Percentiles rank a stretch among this genome's conserved stretches.
These are phyloP conservation scores for Metschnikowia santaceciliae DNA, from an alignment of 805 yeast genomes.

Conservation along the genomic window DNA sequence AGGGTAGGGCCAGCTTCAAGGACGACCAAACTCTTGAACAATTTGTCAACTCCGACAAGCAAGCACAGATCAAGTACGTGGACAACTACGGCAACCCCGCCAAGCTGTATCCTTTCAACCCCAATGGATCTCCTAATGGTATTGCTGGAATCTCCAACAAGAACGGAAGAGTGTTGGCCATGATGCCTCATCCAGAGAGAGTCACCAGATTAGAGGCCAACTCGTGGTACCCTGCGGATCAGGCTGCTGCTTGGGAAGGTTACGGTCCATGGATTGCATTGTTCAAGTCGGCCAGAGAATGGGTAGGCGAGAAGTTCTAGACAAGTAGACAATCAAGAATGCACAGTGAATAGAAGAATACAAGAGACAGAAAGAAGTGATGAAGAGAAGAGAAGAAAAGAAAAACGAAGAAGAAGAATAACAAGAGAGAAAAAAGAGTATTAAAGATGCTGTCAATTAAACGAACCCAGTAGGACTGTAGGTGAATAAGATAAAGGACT, in stretches of 20 bases:
- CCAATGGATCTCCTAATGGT: conserved; percentile 93
- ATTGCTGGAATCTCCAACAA: conserved; percentile 88
- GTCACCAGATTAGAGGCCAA: conserved; percentile 82
- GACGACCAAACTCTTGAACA: conserved; percentile 36
- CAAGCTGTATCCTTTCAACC: conserved; percentile 85
- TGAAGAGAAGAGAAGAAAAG: too few species aligned
- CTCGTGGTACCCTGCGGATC: conserved; percentile 76
- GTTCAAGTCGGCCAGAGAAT: conserved; percentile 87
- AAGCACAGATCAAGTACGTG: conserved; percentile 72
- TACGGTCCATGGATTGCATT: conserved; percentile 95
- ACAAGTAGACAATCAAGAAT: neutral
- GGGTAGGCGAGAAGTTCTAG: conserved; percentile 60
- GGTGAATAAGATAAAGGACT: too few species aligned
- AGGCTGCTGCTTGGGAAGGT: conserved; percentile 65
- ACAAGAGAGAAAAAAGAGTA: too few species aligned
- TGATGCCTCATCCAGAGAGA: conserved; percentile 99
- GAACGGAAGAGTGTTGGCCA: conserved; percentile 91
- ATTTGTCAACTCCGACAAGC: conserved; percentile 46
- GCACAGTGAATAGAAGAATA: neutral
- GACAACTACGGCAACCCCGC: conserved; percentile 89
- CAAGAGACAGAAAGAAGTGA: neutral
- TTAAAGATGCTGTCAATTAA: too few species aligned
- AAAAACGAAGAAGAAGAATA: too few species aligned
- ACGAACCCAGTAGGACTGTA: too few species aligned
- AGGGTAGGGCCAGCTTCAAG: conserved; percentile 82